These are phyloP conservation scores for Yamadazyma epiphylla DNA, from an alignment of 1,139 yeast species.

Conservation along the genomic window DNA sequence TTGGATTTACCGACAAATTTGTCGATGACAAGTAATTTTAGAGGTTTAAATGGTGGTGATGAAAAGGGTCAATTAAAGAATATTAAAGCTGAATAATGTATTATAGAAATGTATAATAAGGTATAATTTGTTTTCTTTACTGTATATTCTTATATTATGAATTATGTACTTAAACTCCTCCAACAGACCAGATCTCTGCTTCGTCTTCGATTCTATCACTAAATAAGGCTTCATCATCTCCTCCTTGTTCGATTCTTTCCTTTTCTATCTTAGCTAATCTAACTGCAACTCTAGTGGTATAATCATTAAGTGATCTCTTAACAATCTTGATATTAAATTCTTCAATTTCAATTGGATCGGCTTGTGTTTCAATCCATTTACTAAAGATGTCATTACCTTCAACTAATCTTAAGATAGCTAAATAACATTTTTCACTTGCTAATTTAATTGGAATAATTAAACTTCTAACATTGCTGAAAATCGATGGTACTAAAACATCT, in stretches of 20 bases:
- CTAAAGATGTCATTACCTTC: constrained; percentile 71
- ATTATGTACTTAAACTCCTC: constrained; percentile 53
- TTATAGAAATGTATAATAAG: too few species aligned
- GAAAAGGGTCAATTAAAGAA: constrained; percentile 20
- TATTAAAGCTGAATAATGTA: constrained; percentile 13
- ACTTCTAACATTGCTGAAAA: constrained; percentile 83
- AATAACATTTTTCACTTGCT: constrained; percentile 90
- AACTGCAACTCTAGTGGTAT: constrained; percentile 80
- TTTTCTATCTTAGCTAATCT: constrained; percentile 83
- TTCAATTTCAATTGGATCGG: constrained; percentile 28
- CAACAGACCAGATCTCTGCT: constrained; percentile 83
- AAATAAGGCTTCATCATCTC: constrained; percentile 81
- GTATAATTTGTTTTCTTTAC: constrained; percentile 3
- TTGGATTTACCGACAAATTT: constrained; percentile 45
- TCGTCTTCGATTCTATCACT: constrained; percentile 87
- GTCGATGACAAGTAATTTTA: constrained; percentile 14
- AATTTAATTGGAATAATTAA: constrained; percentile 83
- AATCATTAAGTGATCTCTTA: constrained; percentile 78
- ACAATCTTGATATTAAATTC: constrained; percentile 46
- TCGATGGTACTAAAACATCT: constrained; percentile 62
- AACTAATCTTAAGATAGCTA: constrained; percentile 68
- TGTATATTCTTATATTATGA: not conserved
- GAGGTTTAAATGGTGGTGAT: constrained; percentile 16
- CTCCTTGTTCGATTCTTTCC: constrained; percentile 85
- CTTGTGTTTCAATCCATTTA: constrained; percentile 49